Conservation (phyloP, 2,329 filamentous ascomycete species). For the Paecilomyces sp. region DNA sequence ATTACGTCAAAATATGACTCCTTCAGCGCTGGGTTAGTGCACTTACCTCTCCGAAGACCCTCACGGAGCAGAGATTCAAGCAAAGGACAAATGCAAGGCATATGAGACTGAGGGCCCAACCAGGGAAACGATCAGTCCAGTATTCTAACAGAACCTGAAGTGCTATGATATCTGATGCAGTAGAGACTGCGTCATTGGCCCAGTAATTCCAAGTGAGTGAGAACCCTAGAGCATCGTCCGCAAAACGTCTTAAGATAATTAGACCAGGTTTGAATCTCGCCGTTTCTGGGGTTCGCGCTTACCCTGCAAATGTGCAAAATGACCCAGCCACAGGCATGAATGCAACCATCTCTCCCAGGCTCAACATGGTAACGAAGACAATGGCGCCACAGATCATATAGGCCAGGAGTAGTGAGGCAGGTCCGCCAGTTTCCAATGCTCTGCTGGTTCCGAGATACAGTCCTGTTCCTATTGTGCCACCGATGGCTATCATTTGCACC, state of each 20-base stretch:
- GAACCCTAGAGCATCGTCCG: constrained; percentile 39
- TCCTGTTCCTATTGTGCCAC: constrained; percentile 45
- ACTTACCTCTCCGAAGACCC: constrained; percentile 47
- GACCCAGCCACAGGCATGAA: constrained; percentile 49
- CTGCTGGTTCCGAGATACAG: constrained; percentile 58
- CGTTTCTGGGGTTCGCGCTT: constrained; percentile 6
- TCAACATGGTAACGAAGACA: constrained; percentile 41
- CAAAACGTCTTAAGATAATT: constrained; percentile 27
- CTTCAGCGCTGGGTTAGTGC: background rate
- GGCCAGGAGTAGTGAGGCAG: constrained; percentile 51
- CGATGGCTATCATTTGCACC: constrained; percentile 55
- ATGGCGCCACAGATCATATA: constrained; percentile 53
- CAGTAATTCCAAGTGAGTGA: constrained; percentile 45
- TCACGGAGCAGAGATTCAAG: constrained; percentile 48
- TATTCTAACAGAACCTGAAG: constrained; percentile 53
- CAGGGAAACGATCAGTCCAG: constrained; percentile 57
- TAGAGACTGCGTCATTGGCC: constrained; percentile 59
- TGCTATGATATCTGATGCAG: constrained; percentile 54
- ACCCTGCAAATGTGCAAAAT: constrained; percentile 51
- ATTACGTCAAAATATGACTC: constrained; percentile 1
- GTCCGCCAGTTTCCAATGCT: constrained; percentile 53
- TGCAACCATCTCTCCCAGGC: constrained; percentile 54
- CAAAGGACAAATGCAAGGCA: constrained; percentile 50
- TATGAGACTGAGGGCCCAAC: constrained; percentile 57
- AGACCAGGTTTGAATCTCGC: background rate